Evolutionary conservation across 805 yeast species (phyloP).

Genomic region (Wickerhamiella parazyma): DNA sequence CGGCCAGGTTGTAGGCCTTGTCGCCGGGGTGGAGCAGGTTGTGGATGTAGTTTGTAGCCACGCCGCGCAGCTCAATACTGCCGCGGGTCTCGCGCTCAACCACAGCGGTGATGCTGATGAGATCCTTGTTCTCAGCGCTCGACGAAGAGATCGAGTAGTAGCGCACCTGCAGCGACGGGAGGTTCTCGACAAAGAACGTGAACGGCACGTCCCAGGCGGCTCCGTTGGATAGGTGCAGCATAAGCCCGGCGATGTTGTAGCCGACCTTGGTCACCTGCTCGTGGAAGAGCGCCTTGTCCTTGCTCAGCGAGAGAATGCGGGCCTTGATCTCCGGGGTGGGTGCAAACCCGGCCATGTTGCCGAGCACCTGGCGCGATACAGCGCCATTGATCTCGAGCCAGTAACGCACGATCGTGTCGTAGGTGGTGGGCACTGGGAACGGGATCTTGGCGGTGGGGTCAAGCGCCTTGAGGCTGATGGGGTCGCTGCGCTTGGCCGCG

Average conservation of each 20-base stretch:
- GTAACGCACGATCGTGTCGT: slow-evolving; percentile 72
- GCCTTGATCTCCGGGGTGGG: slow-evolving; percentile 48
- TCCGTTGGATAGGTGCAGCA: slow-evolving; percentile 48
- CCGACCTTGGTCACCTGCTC: slow-evolving; percentile 44
- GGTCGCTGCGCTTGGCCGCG: slow-evolving; percentile 35
- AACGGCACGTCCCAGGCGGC: slow-evolving; percentile 75
- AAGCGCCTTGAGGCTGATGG: slow-evolving; percentile 50
- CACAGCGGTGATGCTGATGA: slow-evolving; percentile 77
- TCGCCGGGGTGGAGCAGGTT: slow-evolving; percentile 35
- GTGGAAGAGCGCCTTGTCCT: slow-evolving; percentile 58
- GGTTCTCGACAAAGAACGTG: slow-evolving; percentile 65
- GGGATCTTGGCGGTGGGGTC: slow-evolving; percentile 39
- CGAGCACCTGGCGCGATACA: slow-evolving; percentile 75
- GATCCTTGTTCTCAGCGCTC: slow-evolving; percentile 57
- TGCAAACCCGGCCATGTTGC: slow-evolving; percentile 65
- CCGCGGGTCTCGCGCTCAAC: slow-evolving; percentile 48
- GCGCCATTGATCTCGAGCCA: slow-evolving; percentile 87
- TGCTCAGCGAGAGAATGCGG: slow-evolving; percentile 39
- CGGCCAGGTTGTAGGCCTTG: slow-evolving; percentile 58
- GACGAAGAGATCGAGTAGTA: slow-evolving; percentile 94
- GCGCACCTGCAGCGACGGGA: slow-evolving; percentile 80
- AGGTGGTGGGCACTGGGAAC: slow-evolving; percentile 56
- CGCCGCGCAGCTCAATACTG: slow-evolving; percentile 53
- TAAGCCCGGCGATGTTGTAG: slow-evolving; percentile 63
- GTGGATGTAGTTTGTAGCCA: slow-evolving; percentile 76